phyloP scores from a whole-genome alignment of 2,329 filamentous ascomycete species.

The Alternaria brassicae region DNA sequence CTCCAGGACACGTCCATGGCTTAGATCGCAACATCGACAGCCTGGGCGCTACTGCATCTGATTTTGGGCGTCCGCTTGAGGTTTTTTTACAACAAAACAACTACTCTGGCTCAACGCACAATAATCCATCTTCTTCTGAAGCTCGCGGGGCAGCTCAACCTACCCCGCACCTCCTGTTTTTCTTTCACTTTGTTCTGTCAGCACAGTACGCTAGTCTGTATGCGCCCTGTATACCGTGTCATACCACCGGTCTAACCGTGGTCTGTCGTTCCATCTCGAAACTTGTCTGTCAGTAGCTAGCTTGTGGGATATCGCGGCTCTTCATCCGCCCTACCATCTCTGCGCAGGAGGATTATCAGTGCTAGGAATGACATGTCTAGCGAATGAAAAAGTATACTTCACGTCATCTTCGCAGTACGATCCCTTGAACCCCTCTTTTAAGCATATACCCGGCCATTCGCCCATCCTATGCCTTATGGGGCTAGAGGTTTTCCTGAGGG shows the following conservation, averaged over 20 bases:
- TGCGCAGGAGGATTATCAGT: conserved; percentile 12
- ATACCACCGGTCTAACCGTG: conserved; percentile 9
- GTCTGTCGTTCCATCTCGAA: conserved; percentile 5
- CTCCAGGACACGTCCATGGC: conserved; percentile 45
- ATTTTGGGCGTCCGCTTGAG: conserved; percentile 71
- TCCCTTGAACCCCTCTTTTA: conserved; percentile 2
- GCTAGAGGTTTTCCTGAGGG: conserved; percentile 11
- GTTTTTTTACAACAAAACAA: conserved; percentile 85
- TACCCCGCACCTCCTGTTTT: conserved; percentile 55
- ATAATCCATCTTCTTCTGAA: conserved; percentile 59
- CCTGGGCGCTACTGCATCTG: conserved; percentile 54
- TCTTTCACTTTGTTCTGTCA: conserved; percentile 24
- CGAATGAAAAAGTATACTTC: conserved; percentile 24
- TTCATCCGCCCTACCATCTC: conserved; percentile 1
- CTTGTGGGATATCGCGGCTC: conserved; percentile 22
- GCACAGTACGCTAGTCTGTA: conserved; percentile 20
- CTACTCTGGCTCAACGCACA: conserved; percentile 77
- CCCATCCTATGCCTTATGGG: conserved; percentile 19
- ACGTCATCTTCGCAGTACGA: conserved; percentile 13
- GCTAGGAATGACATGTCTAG: conserved; percentile 7
- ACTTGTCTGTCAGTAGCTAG: conserved; percentile 17
- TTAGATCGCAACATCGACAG: conserved; percentile 77
- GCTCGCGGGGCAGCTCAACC: conserved; percentile 69
- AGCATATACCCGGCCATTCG: conserved; percentile 20
- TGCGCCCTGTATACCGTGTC: conserved; percentile 25